These are phyloP conservation scores for Wilhelminamyces savonicus DNA, from an alignment of 805 yeast species.

Conservation along the genomic window DNA sequence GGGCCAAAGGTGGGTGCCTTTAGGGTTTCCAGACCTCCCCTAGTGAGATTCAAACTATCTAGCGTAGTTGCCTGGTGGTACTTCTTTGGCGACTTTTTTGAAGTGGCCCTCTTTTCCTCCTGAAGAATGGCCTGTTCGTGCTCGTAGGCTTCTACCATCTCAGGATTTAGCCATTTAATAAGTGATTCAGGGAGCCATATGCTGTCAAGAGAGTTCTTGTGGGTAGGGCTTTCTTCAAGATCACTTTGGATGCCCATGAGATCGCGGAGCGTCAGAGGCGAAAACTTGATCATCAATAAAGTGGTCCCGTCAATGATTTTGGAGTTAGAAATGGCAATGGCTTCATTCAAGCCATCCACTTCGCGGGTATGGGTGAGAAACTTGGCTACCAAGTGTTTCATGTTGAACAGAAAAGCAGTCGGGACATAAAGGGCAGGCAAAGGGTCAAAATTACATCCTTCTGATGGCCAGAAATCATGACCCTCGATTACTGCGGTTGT, in stretches of 20 bases:
- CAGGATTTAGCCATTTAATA: slow-evolving; percentile 8
- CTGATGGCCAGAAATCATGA: not conserved
- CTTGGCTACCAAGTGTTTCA: slow-evolving; percentile 8
- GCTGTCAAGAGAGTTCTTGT: slow-evolving; percentile 3
- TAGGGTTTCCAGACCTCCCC: too few relatives aligned
- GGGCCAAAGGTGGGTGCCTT: too few relatives aligned
- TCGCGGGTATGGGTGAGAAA: slow-evolving; percentile 3
- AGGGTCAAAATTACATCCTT: not conserved
- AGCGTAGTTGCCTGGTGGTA: slow-evolving; percentile 21
- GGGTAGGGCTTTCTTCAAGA: not conserved
- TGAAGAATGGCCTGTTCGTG: too few relatives aligned
- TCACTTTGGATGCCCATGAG: slow-evolving; percentile 1
- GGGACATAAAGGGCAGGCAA: slow-evolving; percentile 4
- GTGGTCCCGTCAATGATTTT: slow-evolving; percentile 11
- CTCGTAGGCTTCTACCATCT: slow-evolving; percentile 8
- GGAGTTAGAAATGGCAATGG: slow-evolving; percentile 4
- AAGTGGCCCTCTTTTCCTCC: not conserved
- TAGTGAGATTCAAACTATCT: too few relatives aligned
- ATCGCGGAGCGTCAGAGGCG: slow-evolving; percentile 1
- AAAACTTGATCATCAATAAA: slow-evolving; percentile 14
- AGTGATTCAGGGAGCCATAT: slow-evolving; percentile 16
- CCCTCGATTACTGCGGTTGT: slow-evolving; percentile 3
- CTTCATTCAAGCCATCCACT: not conserved
- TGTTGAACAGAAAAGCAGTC: slow-evolving; percentile 2
- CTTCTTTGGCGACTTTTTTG: slow-evolving; percentile 10